Conservation (phyloP, 2,329 filamentous ascomycete genomes). For the Colletotrichum noveboracense region DNA sequence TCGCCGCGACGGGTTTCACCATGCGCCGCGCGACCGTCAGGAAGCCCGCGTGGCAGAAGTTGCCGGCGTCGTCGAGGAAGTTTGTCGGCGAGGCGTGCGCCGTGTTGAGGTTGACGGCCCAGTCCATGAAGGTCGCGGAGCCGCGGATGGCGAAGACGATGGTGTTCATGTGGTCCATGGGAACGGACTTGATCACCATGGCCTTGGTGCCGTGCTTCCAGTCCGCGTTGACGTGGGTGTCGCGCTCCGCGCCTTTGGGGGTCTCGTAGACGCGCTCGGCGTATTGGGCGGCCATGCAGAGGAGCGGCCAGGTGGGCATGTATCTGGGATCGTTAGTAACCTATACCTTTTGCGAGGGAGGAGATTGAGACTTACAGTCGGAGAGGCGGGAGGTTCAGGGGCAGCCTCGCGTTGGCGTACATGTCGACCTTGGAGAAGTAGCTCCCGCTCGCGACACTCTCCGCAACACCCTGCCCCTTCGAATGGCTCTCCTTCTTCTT, state of each 20-base stretch:
- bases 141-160: slow-evolving; percentile 87
- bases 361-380: slow-evolving; percentile 57
- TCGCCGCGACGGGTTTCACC: slow-evolving; percentile 73
- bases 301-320: slow-evolving; percentile 75
- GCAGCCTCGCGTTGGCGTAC: slow-evolving; percentile 79
- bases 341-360: background rate
- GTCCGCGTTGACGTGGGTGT: slow-evolving; percentile 74
- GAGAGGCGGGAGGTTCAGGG: slow-evolving; percentile 69
- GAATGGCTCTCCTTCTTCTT: slow-evolving; percentile 11
- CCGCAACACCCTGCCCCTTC: background rate
- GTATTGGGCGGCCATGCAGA: slow-evolving; percentile 81
- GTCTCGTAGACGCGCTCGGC: slow-evolving; percentile 76
- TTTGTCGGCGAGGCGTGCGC: slow-evolving; percentile 68
- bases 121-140: slow-evolving; percentile 81
- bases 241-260: slow-evolving; percentile 65
- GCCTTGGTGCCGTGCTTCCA: slow-evolving; percentile 80
- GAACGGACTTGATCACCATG: slow-evolving; percentile 83
- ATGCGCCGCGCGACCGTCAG: slow-evolving; percentile 77
- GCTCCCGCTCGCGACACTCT: slow-evolving; percentile 24
- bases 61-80: slow-evolving; percentile 80
- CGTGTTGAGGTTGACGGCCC: slow-evolving; percentile 81
- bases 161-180: slow-evolving; percentile 77
- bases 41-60: slow-evolving; percentile 83
- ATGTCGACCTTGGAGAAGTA: slow-evolving; percentile 76
- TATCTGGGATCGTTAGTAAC: slow-evolving; percentile 53